These are phyloP conservation scores for Penicillium aurantiogriseum DNA, from an alignment of 2,329 filamentous ascomycete genomes.

Conservation along the genomic window DNA sequence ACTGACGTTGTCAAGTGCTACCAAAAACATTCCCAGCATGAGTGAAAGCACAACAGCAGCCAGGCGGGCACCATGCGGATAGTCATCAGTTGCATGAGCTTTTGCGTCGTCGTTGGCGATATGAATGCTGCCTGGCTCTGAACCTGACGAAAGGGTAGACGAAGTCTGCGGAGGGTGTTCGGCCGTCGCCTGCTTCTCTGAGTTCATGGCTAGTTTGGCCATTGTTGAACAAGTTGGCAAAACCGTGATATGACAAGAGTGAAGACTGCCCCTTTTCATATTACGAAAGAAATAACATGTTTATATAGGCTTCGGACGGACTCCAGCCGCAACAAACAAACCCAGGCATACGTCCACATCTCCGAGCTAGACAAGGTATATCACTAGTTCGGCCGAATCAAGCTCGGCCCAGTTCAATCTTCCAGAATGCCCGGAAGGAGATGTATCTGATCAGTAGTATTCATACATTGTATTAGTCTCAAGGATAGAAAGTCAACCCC, in stretches of 20 bases:
- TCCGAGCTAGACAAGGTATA: not conserved
- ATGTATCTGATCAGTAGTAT: not conserved
- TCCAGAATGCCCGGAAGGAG: not conserved
- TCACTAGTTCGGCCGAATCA: not conserved
- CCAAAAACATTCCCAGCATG: not conserved
- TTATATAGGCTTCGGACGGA: not conserved
- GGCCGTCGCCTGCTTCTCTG: not conserved
- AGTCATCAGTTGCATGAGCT: not conserved
- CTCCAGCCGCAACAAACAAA: not conserved
- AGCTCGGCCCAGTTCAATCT: not conserved
- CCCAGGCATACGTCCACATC: not conserved
- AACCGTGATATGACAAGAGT: not conserved
- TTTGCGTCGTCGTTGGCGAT: not conserved
- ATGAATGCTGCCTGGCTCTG: not conserved
- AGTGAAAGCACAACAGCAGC: not conserved
- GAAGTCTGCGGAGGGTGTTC: not conserved
- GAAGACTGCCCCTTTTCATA: not conserved
- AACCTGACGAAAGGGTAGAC: not conserved
- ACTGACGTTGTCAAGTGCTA: not conserved
- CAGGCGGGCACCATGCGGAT: not conserved
- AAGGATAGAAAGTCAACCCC: no score
- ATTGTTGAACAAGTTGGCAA: not conserved
- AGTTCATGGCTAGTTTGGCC: not conserved
- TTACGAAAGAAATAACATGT: not conserved
- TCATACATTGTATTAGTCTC: not conserved